A percentile compares a stretch with the other conserved stretches of the same genome.
phyloP scores from a whole-genome alignment of 73 alveolate genomes.

The Tetrahymena elliotti region DNA sequence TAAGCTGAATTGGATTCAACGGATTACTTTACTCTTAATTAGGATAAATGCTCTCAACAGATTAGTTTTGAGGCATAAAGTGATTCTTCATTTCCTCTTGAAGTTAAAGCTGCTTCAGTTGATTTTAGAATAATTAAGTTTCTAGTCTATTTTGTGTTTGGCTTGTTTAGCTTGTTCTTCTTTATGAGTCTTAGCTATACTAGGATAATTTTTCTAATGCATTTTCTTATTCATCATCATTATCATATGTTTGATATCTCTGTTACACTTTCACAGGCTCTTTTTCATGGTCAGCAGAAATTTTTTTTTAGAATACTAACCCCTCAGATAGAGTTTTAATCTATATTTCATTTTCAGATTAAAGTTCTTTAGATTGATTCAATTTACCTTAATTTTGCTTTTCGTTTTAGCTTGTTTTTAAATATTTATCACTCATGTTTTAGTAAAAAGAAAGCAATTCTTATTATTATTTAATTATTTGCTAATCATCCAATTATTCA shows the following conservation, averaged over 20 bases:
- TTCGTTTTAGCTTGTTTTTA: not conserved
- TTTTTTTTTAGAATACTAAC: not conserved
- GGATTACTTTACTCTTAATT: not conserved
- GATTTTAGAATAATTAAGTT: not conserved
- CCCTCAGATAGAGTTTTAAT: not conserved
- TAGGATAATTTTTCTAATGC: not conserved
- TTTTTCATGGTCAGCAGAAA: not conserved
- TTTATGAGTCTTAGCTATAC: not conserved
- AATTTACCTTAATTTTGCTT: not conserved
- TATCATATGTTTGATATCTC: not conserved
- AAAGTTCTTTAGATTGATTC: not conserved
- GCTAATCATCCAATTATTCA: not conserved
- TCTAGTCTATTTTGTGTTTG: not conserved
- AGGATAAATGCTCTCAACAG: not conserved
- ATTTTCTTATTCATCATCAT: not conserved
- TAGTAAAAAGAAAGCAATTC: not conserved
- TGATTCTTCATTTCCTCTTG: not conserved
- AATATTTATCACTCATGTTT: not conserved
- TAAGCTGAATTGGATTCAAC: not conserved
- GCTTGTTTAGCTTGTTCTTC: not conserved
- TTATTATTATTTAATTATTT: not conserved
- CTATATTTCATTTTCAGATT: not conserved
- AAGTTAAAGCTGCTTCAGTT: not conserved
- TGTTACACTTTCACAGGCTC: not conserved
- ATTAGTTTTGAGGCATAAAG: not conserved